phyloP scores from a whole-genome alignment of 257 asterid species.

The Ehretia macrophylla region DNA sequence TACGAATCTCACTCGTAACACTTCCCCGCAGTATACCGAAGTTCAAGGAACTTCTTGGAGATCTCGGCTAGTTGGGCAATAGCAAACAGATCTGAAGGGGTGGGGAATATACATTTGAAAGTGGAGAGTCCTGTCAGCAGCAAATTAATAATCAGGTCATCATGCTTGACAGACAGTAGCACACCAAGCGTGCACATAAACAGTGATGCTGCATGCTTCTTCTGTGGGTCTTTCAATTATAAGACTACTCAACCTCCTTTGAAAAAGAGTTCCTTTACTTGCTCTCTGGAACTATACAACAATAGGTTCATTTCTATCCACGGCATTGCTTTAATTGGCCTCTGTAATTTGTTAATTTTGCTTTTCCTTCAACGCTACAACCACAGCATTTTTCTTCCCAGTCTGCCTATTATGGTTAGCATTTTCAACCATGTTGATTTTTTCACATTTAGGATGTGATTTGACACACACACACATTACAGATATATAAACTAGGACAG shows the following conservation, averaged over 20 bases:
- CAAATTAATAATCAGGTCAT: slow-evolving; percentile 46
- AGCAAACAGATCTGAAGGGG: too few relatives aligned
- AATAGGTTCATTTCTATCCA: too few relatives aligned
- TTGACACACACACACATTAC: too few relatives aligned
- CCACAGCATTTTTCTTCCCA: neutral
- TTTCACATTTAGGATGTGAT: neutral
- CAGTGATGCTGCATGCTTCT: slow-evolving; percentile 37
- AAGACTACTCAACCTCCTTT: slow-evolving; percentile 1
- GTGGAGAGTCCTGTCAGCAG: slow-evolving; percentile 28
- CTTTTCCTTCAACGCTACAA: too few relatives aligned
- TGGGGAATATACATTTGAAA: neutral
- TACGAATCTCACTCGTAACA: too few relatives aligned
- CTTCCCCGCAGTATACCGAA: too few relatives aligned
- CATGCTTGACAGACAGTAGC: slow-evolving; percentile 29
- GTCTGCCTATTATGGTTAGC: too few relatives aligned
- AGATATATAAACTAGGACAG: too few relatives aligned
- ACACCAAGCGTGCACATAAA: slow-evolving; percentile 66
- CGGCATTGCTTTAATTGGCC: too few relatives aligned
- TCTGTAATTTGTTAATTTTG: too few relatives aligned
- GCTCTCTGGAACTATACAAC: slow-evolving; percentile 7
- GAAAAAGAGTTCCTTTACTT: slow-evolving; percentile 4
- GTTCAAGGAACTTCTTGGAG: too few relatives aligned
- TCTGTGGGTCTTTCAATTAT: slow-evolving; percentile 26
- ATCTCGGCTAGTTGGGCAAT: too few relatives aligned
- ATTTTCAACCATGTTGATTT: neutral